Evolutionary conservation across 2,329 filamentous ascomycete species (phyloP), one percentile per base, ranked within the genome.

Genomic region (Trichoderma citrinoviride): DNA sequence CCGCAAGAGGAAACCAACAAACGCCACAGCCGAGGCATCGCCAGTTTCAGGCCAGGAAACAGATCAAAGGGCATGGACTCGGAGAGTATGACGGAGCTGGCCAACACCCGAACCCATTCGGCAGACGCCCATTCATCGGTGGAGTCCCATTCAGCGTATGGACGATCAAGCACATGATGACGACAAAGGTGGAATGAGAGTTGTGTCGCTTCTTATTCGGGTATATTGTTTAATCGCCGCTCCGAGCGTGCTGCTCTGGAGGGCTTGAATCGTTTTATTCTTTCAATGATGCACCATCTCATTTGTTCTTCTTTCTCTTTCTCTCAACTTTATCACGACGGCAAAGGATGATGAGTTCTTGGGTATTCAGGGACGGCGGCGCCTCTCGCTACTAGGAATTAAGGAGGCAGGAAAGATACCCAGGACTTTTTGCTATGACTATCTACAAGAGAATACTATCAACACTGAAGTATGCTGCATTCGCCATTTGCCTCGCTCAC

Each of bases 11-110:
- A 53, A 47, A 67, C 25, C 29, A 43, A 27, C 60, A 37, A 37
- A 37, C 58, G 65, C 17, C 65, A 63, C 53, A 63, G 60, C 41
- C 53, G 47, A 19, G 46, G 65, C n/a, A 49, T 66, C 25, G 58
- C 58, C 53, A 53, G 52, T 12, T 64, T 65, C 37, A 58, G 53
- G 46, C 23, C 29, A 15, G 43, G 58, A 25, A 19, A 55, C 50
- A 53, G 46, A 37, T 49, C 50, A 21, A 62, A 65, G 54, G 50
- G 61, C 14, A 25, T 65, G 19, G 65, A 66, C 44, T 57, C 54
- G 17, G 65, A 66, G 61, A 66, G 54, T 43, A 56, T 52, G 46
- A 53, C 64, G 27, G 64, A 66, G 27, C 25, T 66, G 49, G 57
- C 57, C 12, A 64, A 55, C 44, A 64, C 58, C 19, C 60, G 64